phyloP scores from a whole-genome alignment of 2,329 filamentous ascomycete genomes.

The Penicillium sumatraense region DNA sequence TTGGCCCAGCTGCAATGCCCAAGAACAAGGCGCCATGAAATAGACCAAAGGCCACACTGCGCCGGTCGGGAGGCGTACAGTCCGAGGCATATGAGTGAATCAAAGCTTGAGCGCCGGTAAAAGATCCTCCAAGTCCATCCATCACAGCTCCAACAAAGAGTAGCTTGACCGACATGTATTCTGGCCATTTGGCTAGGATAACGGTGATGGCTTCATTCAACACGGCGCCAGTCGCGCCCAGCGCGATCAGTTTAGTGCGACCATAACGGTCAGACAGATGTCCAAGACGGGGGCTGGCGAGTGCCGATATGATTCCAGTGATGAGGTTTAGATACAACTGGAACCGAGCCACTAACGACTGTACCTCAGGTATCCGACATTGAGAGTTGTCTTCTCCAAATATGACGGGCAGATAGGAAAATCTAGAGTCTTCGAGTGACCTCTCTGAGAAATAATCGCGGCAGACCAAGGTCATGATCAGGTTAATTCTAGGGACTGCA shows the following conservation, averaged over 20 bases:
- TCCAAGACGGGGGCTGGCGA: slow-evolving; percentile 82
- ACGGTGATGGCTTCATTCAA: slow-evolving; percentile 77
- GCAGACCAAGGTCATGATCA: slow-evolving; percentile 85
- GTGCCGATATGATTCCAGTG: slow-evolving; percentile 75
- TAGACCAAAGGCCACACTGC: slow-evolving; percentile 84
- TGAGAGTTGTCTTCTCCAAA: slow-evolving; percentile 74
- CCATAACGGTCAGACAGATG: slow-evolving; percentile 86
- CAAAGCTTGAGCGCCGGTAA: slow-evolving; percentile 79
- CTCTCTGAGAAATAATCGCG: slow-evolving; percentile 77
- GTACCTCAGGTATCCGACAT: slow-evolving; percentile 79
- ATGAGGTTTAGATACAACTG: slow-evolving; percentile 75
- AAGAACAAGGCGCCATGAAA: slow-evolving; percentile 87
- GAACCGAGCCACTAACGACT: slow-evolving; percentile 76
- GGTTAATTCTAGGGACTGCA: slow-evolving; percentile 82
- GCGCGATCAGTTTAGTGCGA: slow-evolving; percentile 72
- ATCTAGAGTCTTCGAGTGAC: slow-evolving; percentile 61
- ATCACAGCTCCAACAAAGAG: slow-evolving; percentile 75
- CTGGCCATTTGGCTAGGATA: slow-evolving; percentile 74
- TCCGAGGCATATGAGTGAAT: slow-evolving; percentile 88
- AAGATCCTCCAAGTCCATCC: slow-evolving; percentile 86
- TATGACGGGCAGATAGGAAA: slow-evolving; percentile 66
- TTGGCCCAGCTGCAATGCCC: slow-evolving; percentile 85
- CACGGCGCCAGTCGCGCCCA: slow-evolving; percentile 76
- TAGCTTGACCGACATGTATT: slow-evolving; percentile 75
- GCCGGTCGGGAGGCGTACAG: slow-evolving; percentile 77